These are phyloP conservation scores for Urochloa ruziziensis DNA, from an alignment of 176 grass and related monocot species.

Conservation along the genomic window DNA sequence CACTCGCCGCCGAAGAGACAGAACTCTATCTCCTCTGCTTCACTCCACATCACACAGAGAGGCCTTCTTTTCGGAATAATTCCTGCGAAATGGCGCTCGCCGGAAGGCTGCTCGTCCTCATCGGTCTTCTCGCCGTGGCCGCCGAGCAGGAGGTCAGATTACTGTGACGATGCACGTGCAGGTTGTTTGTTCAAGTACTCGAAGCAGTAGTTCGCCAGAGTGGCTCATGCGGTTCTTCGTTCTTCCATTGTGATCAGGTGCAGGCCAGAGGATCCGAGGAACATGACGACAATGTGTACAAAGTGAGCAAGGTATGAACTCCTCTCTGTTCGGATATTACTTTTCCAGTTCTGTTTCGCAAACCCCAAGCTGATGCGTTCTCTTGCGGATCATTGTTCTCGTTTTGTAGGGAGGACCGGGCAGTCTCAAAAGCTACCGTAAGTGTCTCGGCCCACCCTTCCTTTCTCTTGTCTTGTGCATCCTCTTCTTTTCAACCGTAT, in stretches of 20 bases:
- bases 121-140: conserved; percentile 44
- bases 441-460: neutral
- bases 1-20: neutral
- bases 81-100: conserved; percentile 5
- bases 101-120: conserved; percentile 41
- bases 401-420: conserved; percentile 28
- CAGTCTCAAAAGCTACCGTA: conserved; percentile 32
- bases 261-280: neutral
- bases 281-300: conserved; percentile 28
- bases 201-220: no score
- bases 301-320: conserved; percentile 23
- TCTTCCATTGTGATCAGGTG: conserved; percentile 14
- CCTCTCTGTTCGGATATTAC: neutral
- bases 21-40: neutral
- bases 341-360: neutral
- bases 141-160: conserved; percentile 47
- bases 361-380: neutral
- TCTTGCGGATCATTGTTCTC: neutral
- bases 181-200: no score
- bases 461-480: neutral
- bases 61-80: neutral
- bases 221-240: neutral
- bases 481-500: neutral
- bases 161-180: no score
- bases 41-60: neutral